Evolutionary conservation across 2,329 filamentous ascomycete genomes (phyloP).

Genomic region (Phialophora chinensis): DNA sequence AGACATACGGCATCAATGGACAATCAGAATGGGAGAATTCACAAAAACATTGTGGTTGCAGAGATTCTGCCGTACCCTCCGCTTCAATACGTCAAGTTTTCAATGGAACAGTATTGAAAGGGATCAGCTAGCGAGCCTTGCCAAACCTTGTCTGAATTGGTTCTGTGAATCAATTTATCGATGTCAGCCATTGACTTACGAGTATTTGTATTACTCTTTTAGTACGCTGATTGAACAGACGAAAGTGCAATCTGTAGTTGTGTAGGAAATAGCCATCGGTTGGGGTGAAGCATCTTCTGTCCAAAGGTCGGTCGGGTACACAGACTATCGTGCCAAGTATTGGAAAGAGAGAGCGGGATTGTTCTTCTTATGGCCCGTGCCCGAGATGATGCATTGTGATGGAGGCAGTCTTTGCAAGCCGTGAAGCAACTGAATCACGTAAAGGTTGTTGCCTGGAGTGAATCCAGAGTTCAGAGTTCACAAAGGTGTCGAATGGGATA

Average conservation of each 20-base stretch:
- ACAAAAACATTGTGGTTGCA: not conserved
- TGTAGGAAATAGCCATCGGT: not conserved
- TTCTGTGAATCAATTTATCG: not conserved
- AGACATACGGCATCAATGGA: constrained; percentile 5
- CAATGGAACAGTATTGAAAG: not conserved
- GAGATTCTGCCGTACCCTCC: constrained; percentile 14
- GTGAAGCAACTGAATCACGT: not conserved
- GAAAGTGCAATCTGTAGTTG: not conserved
- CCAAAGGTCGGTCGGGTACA: not conserved
- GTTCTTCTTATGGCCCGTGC: not conserved
- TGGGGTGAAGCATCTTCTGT: not conserved
- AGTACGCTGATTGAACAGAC: not conserved
- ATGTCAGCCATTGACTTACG: not conserved
- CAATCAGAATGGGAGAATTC: not conserved
- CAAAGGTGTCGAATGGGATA: not conserved
- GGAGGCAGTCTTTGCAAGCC: not conserved
- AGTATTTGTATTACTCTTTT: not conserved
- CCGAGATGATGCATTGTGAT: not conserved
- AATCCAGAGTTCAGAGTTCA: not conserved
- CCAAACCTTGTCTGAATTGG: not conserved
- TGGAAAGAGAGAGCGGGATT: not conserved
- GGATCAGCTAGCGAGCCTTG: not conserved
- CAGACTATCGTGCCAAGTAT: not conserved
- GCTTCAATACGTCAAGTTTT: not conserved
- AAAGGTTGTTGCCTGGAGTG: not conserved